Evolutionary conservation across 2,329 filamentous ascomycete genomes (phyloP).

Genomic region (Nothophoma quercina): DNA sequence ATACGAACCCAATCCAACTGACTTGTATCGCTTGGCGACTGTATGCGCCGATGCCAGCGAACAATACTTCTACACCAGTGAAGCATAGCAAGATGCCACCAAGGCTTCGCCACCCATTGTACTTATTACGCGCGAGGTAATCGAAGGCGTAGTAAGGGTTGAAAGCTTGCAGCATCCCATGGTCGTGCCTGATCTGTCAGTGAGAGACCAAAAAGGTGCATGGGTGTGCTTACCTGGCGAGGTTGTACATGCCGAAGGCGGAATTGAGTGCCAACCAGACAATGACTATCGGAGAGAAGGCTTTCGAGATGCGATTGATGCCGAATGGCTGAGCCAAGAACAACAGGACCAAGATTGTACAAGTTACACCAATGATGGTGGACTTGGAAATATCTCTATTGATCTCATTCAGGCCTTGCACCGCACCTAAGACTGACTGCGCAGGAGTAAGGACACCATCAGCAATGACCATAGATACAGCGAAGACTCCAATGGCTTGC

Average conservation of each 20-base stretch:
- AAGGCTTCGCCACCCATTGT: constrained; percentile 69
- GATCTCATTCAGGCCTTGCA: constrained; percentile 69
- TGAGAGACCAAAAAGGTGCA: constrained; percentile 1
- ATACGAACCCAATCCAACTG: constrained; percentile 74
- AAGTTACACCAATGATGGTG: constrained; percentile 69
- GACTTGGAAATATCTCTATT: constrained; percentile 62
- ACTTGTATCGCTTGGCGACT: constrained; percentile 72
- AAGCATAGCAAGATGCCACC: constrained; percentile 77
- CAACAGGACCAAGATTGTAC: constrained; percentile 69
- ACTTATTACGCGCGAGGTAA: constrained; percentile 67
- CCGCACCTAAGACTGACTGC: constrained; percentile 73
- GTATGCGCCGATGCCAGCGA: constrained; percentile 82
- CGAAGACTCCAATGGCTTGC: constrained; percentile 69
- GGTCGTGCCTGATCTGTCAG: constrained; percentile 51
- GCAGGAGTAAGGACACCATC: constrained; percentile 74
- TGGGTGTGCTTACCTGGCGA: constrained; percentile 28
- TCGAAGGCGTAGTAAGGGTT: constrained; percentile 65
- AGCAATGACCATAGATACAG: constrained; percentile 72
- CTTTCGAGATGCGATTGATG: constrained; percentile 64
- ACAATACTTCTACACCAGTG: constrained; percentile 77
- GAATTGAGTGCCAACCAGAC: constrained; percentile 72
- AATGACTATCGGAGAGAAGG: constrained; percentile 72
- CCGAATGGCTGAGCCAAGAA: constrained; percentile 73
- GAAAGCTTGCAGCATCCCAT: constrained; percentile 62
- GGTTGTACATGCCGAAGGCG: constrained; percentile 66